phyloP scores from a whole-genome alignment of 345 rosid species.

The Acer saccharum region DNA sequence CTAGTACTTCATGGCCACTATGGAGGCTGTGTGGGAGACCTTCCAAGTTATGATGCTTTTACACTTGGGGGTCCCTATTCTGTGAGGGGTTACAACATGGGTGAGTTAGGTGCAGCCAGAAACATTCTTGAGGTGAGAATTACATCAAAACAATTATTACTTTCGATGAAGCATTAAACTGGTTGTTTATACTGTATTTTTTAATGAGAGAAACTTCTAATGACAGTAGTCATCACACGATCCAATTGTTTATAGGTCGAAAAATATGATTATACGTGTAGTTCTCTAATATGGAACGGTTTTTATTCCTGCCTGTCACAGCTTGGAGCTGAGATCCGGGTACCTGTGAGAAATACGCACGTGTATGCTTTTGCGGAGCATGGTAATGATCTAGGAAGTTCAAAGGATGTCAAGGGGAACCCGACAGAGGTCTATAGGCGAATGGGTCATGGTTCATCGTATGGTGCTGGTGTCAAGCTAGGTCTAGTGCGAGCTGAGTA shows the following conservation, averaged over 20 bases:
- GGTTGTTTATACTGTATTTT: background rate
- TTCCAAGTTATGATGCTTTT: slow-evolving; percentile 96
- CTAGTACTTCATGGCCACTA: slow-evolving; percentile 97
- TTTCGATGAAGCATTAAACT: background rate
- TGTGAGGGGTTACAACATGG: slow-evolving; percentile 99
- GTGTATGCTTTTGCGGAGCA: slow-evolving; percentile 91
- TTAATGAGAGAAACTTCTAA: background rate
- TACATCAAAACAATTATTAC: background rate
- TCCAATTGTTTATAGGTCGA: background rate
- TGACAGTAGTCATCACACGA: background rate
- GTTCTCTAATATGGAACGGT: background rate
- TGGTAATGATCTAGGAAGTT: slow-evolving; percentile 92
- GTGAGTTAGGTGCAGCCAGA: slow-evolving; percentile 92
- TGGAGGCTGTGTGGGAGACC: slow-evolving; percentile 99
- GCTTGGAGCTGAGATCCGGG: slow-evolving; percentile 94
- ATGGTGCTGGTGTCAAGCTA: slow-evolving; percentile 83
- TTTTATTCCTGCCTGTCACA: slow-evolving; percentile 28
- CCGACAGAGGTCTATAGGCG: slow-evolving; percentile 94
- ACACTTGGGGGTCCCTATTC: slow-evolving; percentile 99
- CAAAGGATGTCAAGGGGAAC: slow-evolving; percentile 96
- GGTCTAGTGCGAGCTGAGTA: slow-evolving; percentile 94
- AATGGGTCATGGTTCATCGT: slow-evolving; percentile 91
- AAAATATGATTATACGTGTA: background rate
- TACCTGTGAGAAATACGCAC: slow-evolving; percentile 86
- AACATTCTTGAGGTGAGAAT: slow-evolving; percentile 80